Base-by-base conservation (phyloP, 192 early-diverging fungal species). In the Rhizophagus prolifer region DNA sequence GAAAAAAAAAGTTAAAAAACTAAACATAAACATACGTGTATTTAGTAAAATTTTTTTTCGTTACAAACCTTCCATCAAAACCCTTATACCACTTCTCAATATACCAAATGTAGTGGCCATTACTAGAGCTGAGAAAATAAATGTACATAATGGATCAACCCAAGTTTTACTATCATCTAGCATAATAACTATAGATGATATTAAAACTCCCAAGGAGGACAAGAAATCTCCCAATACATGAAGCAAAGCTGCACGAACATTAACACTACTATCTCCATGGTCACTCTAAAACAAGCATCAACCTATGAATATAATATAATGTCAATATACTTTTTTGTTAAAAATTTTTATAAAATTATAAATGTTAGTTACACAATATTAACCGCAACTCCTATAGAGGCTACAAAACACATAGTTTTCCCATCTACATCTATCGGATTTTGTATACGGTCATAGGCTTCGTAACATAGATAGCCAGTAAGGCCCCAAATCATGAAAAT, bases 151-250 rank as follows among this genome's bases (percentile, higher is more conserved):
- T 0, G 94, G 94, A 76, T 95, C 93, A 46, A 95, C 87, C 75
- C 88, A 86, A 21, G 88, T 88, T 54, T 81, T 72, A 16, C 78
- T 69, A 13, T 91, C 91, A 58, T 87, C 83, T 76, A 90, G 80
- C 21, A 84, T 80, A 28, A 95, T 85, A 46, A 94, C 79, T 8
- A 91, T 83, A 0, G 93, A 88, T 0, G 94, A 92, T 58, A 94
- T 91, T 9, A 95, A 78, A 23, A 95, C 93, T 26, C 94, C 94
- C 68, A 95, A 80, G 9, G 93, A 94, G 0, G 88, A 89, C 23
- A 95, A 78, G n/a, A 95, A 79, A 79, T 95, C 94, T 14, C 93
- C 92, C 31, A 95, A 79, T 36, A 94, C 94, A 77, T 95, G 94
- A 47, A 95, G 79, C 2, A 89, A 86, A 0, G 94, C 94, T 9